Evolutionary conservation across 140 eudicot species (phyloP).

Genomic region (Bidens hawaiensis): DNA sequence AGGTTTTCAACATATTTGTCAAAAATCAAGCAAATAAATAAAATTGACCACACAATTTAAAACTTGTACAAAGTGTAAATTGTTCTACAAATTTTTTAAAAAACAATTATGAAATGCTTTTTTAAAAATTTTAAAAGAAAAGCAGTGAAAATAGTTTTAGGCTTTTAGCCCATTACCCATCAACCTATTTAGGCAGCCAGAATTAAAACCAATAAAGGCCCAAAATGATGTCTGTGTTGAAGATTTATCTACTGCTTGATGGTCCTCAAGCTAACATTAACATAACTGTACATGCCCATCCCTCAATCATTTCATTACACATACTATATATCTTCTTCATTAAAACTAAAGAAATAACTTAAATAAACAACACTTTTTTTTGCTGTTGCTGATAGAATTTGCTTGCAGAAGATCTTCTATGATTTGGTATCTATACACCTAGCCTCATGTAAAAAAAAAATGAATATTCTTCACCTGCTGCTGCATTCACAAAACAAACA

Average conservation of each 20-base stretch:
- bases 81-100: too few relatives aligned
- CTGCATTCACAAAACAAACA: conserved; percentile 1
- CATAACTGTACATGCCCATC: conserved; percentile 24
- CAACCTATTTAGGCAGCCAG: too few relatives aligned
- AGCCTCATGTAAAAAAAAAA: conserved; percentile 31
- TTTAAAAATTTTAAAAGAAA: not conserved
- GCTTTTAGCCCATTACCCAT: too few relatives aligned
- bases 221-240: conserved; percentile 12
- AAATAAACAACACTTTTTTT: not conserved
- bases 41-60: not conserved
- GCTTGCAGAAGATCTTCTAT: conserved; percentile 27
- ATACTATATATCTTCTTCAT: not conserved
- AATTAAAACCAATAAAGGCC: too few relatives aligned
- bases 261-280: conserved; percentile 25
- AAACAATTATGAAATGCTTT: too few relatives aligned
- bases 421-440: conserved; percentile 34
- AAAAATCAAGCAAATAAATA: too few relatives aligned
- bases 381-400: conserved; percentile 25
- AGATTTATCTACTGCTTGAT: conserved; percentile 17
- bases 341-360: not conserved
- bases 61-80: not conserved
- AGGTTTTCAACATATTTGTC: too few relatives aligned
- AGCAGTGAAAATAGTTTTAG: not conserved
- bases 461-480: conserved; percentile 22
- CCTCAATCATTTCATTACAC: conserved; percentile 14